Percentiles rank a stretch among this genome's conserved stretches.
Evolutionary conservation across 2,329 filamentous ascomycete species (phyloP).

Genomic region (Lasiodiplodia theobromae): DNA sequence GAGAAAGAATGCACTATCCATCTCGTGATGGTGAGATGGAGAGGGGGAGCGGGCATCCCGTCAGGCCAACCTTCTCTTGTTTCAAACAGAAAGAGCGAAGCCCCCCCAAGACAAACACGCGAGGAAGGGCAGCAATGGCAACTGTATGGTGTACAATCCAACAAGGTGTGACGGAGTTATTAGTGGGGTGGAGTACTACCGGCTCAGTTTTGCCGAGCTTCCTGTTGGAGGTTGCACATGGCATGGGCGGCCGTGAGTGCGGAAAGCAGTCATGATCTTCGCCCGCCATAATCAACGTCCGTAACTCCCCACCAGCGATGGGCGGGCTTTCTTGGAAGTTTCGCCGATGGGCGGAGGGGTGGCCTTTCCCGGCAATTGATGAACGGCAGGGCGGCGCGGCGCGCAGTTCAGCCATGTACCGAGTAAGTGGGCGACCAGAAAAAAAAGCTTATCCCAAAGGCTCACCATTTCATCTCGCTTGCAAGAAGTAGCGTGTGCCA

Average conservation of each 20-base stretch:
- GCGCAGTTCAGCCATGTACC: background rate
- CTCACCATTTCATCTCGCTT: constrained; percentile 12
- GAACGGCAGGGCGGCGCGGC: background rate
- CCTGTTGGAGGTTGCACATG: background rate
- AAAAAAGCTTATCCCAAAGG: background rate
- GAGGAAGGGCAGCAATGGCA: background rate
- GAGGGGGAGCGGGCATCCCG: background rate
- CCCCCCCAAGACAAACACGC: background rate
- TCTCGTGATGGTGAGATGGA: constrained; percentile 7
- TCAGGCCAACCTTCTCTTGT: constrained; percentile 11
- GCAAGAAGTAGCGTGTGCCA: background rate
- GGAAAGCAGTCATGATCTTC: background rate
- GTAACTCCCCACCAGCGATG: background rate
- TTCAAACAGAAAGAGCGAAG: constrained; percentile 9
- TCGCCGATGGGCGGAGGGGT: background rate
- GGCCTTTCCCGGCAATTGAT: background rate
- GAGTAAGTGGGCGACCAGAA: background rate
- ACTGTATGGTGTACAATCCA: background rate
- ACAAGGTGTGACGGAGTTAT: background rate
- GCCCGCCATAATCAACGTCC: background rate
- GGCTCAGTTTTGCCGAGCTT: background rate
- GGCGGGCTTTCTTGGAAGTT: background rate
- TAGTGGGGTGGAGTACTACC: background rate
- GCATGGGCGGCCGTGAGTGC: background rate
- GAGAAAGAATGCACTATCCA: background rate